Base-by-base conservation (phyloP, 2,329 filamentous ascomycete species). In the Cercospora berteroae region DNA sequence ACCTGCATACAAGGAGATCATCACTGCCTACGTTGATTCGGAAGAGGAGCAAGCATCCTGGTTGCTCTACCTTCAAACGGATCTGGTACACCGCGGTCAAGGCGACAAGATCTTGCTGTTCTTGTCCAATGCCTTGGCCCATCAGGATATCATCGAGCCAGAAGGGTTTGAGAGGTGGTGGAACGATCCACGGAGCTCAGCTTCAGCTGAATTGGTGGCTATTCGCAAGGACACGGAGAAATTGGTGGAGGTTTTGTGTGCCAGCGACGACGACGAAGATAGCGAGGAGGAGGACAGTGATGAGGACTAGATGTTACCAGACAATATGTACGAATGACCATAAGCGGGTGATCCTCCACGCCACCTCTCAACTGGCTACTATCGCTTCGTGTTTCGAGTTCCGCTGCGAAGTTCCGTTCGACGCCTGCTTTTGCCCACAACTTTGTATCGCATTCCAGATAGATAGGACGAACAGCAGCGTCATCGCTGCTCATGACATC, bases 131-230 rank as follows among this genome's bases (percentile, higher is more conserved):
- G 91, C 93, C 79, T 83, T 98, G 61, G 96, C 96, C 77, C 88
- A 91, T 71, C 80, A 91, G 59, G 95, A 98, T 71, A 85, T 96
- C 16, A 81, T 97, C 1, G 93, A 97, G 77, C 93, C 97, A 75
- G 94, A 97, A 50, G 93, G 91, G 0, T 91, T 97, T 72, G 81
- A 94, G 74, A 86, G 86, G 58, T 99, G 95, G 95, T 98, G 94
- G 94, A 86, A 84, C 20, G 90, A 96, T 77, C 84, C 86, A 79
- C 84, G 89, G 74, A 89, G 90, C 5, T 85, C 81, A 25, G 88
- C 88, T 64, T 88, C 84, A 13, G 90, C 91, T 64, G 86, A 87
- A 63, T 87, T 97, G 89, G 80, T 80, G 67, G 85, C 81, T 60
- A 87, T 97, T 16, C 89, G 89, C 77, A 87, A 86, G 68, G 91